These are phyloP conservation scores for Geosmithia morbida DNA, from an alignment of 2,329 filamentous ascomycete genomes.

Conservation along the genomic window DNA sequence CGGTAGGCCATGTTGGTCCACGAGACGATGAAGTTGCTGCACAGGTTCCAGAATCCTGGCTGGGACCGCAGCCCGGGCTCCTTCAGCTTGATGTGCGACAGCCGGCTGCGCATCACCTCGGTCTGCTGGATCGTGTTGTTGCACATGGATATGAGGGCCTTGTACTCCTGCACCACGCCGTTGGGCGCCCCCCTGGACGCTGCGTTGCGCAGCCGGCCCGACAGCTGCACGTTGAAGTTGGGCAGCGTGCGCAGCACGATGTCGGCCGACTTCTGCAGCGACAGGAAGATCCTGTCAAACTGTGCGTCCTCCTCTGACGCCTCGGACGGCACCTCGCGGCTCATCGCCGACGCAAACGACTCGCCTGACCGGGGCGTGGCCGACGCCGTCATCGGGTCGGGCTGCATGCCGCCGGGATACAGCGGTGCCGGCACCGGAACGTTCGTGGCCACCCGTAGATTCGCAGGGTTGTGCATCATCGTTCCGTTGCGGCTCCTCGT, in stretches of 20 bases:
- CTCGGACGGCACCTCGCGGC: constrained; percentile 35
- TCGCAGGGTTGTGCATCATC: constrained; percentile 21
- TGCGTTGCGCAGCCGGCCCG: constrained; percentile 43
- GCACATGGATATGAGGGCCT: constrained; percentile 56
- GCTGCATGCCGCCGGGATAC: constrained; percentile 28
- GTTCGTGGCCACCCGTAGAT: constrained; percentile 39
- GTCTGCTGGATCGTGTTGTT: constrained; percentile 57
- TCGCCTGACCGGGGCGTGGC: constrained; percentile 74
- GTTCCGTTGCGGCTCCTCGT: constrained; percentile 18
- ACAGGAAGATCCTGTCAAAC: constrained; percentile 73
- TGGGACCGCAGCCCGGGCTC: constrained; percentile 62
- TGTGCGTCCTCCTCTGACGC: constrained; percentile 55
- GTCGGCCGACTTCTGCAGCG: constrained; percentile 59
- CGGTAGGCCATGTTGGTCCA: constrained; percentile 53
- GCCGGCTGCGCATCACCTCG: constrained; percentile 54
- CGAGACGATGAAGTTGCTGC: constrained; percentile 57
- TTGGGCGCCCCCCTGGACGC: constrained; percentile 45
- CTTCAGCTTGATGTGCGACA: constrained; percentile 72
- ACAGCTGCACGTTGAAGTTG: constrained; percentile 51
- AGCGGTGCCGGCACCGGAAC: constrained; percentile 15
- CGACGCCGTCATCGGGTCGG: constrained; percentile 32
- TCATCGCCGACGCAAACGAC: constrained; percentile 50
- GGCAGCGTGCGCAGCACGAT: constrained; percentile 60
- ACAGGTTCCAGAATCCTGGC: constrained; percentile 50
- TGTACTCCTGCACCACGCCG: constrained; percentile 51